Evolutionary conservation across 2,329 filamentous ascomycete genomes (phyloP).

Genomic region (Epichloe baconii): DNA sequence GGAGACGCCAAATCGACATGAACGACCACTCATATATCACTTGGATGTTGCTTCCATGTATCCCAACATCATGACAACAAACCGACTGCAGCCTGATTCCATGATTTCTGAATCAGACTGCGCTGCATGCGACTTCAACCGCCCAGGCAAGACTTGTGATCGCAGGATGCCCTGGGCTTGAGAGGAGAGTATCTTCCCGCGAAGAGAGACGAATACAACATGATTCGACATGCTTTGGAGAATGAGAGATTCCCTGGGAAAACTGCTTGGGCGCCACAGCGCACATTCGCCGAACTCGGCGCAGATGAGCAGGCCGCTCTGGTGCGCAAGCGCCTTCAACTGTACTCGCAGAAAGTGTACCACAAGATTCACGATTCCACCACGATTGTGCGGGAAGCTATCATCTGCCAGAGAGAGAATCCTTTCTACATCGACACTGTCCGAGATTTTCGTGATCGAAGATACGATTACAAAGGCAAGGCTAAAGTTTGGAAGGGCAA

Average conservation of each 20-base stretch:
- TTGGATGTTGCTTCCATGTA: conserved; percentile 99
- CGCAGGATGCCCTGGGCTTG: conserved; percentile 90
- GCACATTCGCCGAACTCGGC: conserved; percentile 69
- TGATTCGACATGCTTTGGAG: conserved; percentile 84
- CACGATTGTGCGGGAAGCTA: conserved; percentile 85
- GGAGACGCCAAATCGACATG: conserved; percentile 68
- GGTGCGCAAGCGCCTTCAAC: conserved; percentile 74
- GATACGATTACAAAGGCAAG: conserved; percentile 97
- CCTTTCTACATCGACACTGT: conserved; percentile 98
- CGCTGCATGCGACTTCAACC: conserved; percentile 94
- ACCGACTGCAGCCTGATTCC: conserved; percentile 93
- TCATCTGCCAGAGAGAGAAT: conserved; percentile 96
- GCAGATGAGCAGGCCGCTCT: conserved; percentile 70
- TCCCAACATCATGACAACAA: conserved; percentile 99
- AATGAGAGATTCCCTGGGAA: conserved; percentile 87
- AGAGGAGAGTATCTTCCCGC: conserved; percentile 93
- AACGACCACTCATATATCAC: conserved; percentile 90
- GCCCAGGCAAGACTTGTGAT: conserved; percentile 94
- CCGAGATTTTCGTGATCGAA: conserved; percentile 85
- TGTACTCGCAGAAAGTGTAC: conserved; percentile 97
- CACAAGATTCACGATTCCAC: conserved; percentile 96
- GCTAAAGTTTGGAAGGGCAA: conserved; percentile 99
- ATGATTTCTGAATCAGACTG: conserved; percentile 96
- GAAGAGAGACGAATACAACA: conserved; percentile 97
- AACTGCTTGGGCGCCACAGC: conserved; percentile 51